phyloP scores from a whole-genome alignment of 495 filamentous ascomycete genomes.

The Parathielavia hyrcaniae region DNA sequence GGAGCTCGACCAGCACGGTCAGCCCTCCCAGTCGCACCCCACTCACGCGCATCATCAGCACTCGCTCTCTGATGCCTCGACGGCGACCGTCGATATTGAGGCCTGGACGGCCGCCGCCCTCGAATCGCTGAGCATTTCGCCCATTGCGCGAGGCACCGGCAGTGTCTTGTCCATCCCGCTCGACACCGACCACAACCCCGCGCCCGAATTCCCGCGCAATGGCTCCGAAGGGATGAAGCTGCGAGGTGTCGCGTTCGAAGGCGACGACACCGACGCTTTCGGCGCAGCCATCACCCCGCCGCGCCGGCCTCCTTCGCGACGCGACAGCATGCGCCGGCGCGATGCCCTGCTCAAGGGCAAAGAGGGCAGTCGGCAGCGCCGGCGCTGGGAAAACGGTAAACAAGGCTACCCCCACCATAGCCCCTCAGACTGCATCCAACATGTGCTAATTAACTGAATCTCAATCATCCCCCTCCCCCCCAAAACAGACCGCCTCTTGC shows the following conservation, averaged over 20 bases:
- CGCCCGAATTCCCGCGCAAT: neutral
- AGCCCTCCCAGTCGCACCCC: constrained; percentile 20
- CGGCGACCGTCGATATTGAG: constrained; percentile 41
- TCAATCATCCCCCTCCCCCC: no score
- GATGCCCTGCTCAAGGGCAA: constrained; percentile 85
- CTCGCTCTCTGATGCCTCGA: constrained; percentile 30
- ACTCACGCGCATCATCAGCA: constrained; percentile 23
- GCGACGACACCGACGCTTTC: neutral
- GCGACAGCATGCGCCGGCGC: constrained; percentile 47
- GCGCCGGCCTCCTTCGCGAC: constrained; percentile 33
- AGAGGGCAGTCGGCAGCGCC: constrained; percentile 79
- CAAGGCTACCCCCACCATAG: neutral
- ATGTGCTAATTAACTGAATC: neutral
- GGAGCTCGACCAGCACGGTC: constrained; percentile 12
- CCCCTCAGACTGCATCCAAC: neutral
- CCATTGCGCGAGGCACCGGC: constrained; percentile 40
- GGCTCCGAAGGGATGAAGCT: constrained; percentile 19
- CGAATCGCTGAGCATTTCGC: constrained; percentile 44
- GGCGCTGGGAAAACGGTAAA: constrained; percentile 92
- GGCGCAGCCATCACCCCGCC: constrained; percentile 29
- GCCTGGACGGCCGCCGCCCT: constrained; percentile 47
- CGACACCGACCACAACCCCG: constrained; percentile 24
- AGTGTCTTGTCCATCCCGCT: constrained; percentile 45
- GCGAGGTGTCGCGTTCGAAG: constrained; percentile 17
- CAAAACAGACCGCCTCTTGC: constrained; percentile 66